Evolutionary conservation across 208 protist genomes (phyloP), one percentile per base, ranked within the genome.

Genomic region (Acanthamoeba sp.): DNA sequence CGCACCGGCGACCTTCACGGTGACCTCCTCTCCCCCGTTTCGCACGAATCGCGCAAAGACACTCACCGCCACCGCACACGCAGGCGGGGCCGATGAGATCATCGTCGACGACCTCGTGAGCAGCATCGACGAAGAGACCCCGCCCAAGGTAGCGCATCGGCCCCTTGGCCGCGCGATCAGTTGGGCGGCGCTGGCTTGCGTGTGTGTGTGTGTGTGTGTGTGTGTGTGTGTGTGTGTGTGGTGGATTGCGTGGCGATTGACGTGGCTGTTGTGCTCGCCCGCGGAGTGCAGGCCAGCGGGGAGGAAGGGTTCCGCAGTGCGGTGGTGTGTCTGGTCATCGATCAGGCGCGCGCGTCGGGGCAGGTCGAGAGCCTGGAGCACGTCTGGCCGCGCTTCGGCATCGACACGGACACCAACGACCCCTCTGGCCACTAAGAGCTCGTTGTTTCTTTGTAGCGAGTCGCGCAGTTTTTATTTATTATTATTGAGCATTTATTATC

Each of bases 241-340:
- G 22, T 36, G 29, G 29, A 20, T 80, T 18, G 50, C 22, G 50
- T 22, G 50, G 50, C 50, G 12, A 45, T n/a, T n/a, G 62, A 24
- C 29, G 10, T 59, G 14, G 10, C 20, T 59, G 52, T 10, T 59
- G 10, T 59, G 14, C n/a, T 24, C 9, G 9, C 20, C n/a, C n/a
- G 12, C 64, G 9, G 12, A 14, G 64, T 27, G 76, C 42, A 52
- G 55, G 85, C 85, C 24, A 91, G 85, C 52, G 85, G 55, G 9
- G 85, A 76, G 85, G 85, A 91, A 57, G 85, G 85, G 14, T 78
- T 91, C 52, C 85, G 85, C 38, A 78, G 59, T 34, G 85, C 85
- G 9, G 52, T 91, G 16, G 85, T 71, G 38, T 91, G 85, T 27
- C 32, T 91, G 34, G 52, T 50, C 40, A 91, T 91, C 52, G 85